Base-by-base conservation (phyloP, 176 grass and related monocot genomes). In the Phragmites australis region DNA sequence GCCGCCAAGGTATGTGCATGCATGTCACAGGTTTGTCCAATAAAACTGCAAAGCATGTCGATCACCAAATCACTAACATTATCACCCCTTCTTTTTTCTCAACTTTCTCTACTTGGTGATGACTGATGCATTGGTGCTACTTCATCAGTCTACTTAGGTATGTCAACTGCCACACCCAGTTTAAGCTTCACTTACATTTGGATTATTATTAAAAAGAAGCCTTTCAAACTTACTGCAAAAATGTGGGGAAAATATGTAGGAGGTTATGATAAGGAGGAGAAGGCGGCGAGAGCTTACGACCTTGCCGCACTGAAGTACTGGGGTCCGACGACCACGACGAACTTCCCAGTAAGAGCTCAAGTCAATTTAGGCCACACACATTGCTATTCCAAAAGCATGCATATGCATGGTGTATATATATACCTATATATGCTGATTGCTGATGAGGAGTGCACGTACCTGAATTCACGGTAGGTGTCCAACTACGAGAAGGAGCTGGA, bases 261-360 rank as follows among this genome's bases (percentile, higher is more conserved):
- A 66, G 94, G 94, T 1, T 97, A 97, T 68, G 94, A 97, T 21
- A 90, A 92, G 77, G 94, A 97, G 77, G 94, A 94, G 29, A 97
- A 97, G 83, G 95, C 95, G 0, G 94, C 94, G 10, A 85, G 90
- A 78, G 95, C 92, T 23, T 97, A 97, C 42, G 94, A 97, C 88
- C 88, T 97, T 55, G 90, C 94, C 0, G 92, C 92, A 0, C 92
- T 97, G 0, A 97, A 97, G 74, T 91, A 97, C 42, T 97, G 95
- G 95, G 95, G 95, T 27, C 63, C 86, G 18, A 91, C 87, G 8
- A 85, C 92, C 25, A 91, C 95, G 30, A 97, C 95, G 7, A 97
- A 97, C 77, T 94, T 94, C 62, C 92, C 95, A 42, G 95, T 97
- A 82, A 68, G 80, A 76, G 60, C 40, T 40, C 47, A 29, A 59